These are phyloP conservation scores for Penicillium cosmopolitanum DNA, from an alignment of 495 filamentous ascomycete species.

Conservation along the genomic window DNA sequence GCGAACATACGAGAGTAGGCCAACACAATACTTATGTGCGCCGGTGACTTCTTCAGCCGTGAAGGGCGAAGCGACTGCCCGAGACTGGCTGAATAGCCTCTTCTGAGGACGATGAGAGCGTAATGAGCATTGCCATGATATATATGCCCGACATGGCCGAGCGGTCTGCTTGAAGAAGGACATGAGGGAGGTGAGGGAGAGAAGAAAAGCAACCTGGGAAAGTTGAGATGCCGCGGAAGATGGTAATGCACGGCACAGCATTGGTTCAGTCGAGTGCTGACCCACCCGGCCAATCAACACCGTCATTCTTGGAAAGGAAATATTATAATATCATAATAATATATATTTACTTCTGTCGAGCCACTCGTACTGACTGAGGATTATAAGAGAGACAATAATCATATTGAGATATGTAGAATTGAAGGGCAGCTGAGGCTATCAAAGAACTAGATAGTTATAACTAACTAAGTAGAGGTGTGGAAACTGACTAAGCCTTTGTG, in stretches of 20 bases:
- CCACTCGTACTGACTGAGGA: too few species aligned
- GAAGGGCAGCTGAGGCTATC: too few species aligned
- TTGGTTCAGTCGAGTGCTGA: slow-evolving; percentile 23
- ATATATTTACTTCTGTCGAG: too few species aligned
- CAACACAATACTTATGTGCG: slow-evolving; percentile 58
- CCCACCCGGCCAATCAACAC: too few species aligned
- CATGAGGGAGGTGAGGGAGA: slow-evolving; percentile 25
- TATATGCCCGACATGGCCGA: slow-evolving; percentile 26
- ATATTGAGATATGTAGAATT: too few species aligned
- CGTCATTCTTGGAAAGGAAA: too few species aligned
- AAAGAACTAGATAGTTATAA: too few species aligned
- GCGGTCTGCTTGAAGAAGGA: slow-evolving; percentile 27
- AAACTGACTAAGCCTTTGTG: too few species aligned
- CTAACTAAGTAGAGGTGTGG: too few species aligned
- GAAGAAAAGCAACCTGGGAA: slow-evolving; percentile 5
- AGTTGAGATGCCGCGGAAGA: slow-evolving; percentile 11
- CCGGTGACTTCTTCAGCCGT: slow-evolving; percentile 53
- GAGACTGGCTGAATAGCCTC: slow-evolving; percentile 32
- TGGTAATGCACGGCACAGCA: slow-evolving; percentile 32
- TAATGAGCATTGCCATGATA: slow-evolving; percentile 16
- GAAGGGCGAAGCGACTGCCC: slow-evolving; percentile 16
- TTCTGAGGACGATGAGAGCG: slow-evolving; percentile 17
- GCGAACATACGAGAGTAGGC: slow-evolving; percentile 56
- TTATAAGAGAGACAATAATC: too few species aligned
- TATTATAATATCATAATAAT: too few species aligned